Evolutionary conservation across 768 basidiomycete genomes (phyloP).

Genomic region (Rhodosporidiobolus odoratus): DNA sequence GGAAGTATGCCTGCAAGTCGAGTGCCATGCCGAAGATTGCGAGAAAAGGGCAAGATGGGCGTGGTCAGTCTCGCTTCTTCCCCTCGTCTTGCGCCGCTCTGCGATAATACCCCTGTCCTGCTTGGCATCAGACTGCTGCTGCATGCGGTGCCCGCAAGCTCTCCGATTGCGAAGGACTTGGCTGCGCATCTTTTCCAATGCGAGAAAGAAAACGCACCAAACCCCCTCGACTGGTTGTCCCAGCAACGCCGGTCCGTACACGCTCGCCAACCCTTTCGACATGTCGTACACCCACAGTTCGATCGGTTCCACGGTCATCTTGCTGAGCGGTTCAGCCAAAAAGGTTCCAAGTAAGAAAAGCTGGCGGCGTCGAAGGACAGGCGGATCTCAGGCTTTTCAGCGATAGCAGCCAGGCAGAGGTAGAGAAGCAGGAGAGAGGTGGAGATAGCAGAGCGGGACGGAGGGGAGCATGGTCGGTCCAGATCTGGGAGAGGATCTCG

Average conservation of each 20-base stretch:
- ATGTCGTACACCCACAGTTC: conserved; percentile 87
- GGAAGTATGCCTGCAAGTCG: conserved; percentile 89
- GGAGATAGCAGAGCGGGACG: too few species aligned
- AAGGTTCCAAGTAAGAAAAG: neutral
- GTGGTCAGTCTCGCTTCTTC: neutral
- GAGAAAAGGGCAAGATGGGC: neutral
- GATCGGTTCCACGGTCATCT: conserved; percentile 51
- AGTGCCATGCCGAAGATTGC: too few species aligned
- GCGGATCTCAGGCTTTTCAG: too few species aligned
- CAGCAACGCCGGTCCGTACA: conserved; percentile 70
- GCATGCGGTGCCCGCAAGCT: neutral
- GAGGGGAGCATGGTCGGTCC: too few species aligned
- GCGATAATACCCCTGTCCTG: too few species aligned
- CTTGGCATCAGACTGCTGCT: too few species aligned
- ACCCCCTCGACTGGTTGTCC: conserved; percentile 88
- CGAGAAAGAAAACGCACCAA: conserved; percentile 56
- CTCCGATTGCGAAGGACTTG: neutral
- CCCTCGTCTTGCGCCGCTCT: too few species aligned
- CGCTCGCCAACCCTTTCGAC: conserved; percentile 73
- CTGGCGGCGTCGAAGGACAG: neutral
- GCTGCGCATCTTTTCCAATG: neutral
- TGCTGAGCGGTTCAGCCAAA: neutral
- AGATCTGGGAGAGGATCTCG: too few species aligned
- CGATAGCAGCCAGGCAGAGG: too few species aligned
- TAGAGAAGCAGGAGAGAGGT: too few species aligned